A percentile compares a stretch with the other conserved stretches of the same genome.
Evolutionary conservation across 768 basidiomycete species (phyloP).

Genomic region (Leccinum pellstonianum): DNA sequence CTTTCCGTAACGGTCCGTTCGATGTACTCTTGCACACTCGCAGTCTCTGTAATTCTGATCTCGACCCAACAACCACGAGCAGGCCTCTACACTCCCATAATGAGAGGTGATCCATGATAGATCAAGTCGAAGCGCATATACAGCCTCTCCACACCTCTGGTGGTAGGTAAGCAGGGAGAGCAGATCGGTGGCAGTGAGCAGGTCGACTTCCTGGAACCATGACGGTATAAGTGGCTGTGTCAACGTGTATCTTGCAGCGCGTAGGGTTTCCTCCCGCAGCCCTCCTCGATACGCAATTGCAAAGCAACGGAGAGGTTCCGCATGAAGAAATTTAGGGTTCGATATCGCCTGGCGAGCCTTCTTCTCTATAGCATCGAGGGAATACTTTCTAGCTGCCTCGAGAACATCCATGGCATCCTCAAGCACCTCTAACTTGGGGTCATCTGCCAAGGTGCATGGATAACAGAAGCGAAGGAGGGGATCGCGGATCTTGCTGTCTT

Average conservation of each 20-base stretch:
- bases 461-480: neutral
- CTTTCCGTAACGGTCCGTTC: neutral
- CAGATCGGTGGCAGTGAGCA: conserved; percentile 26
- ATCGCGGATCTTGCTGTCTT: neutral
- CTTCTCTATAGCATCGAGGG: neutral
- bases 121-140: neutral
- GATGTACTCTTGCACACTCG: neutral
- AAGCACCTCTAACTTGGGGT: neutral
- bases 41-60: neutral
- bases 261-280: neutral
- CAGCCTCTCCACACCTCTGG: conserved; percentile 13
- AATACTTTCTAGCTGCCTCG: neutral
- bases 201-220: conserved; percentile 26
- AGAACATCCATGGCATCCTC: neutral
- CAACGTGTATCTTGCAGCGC: conserved; percentile 18
- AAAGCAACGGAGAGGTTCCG: neutral
- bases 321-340: neutral
- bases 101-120: conserved; percentile 14
- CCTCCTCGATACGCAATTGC: neutral
- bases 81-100: conserved; percentile 2
- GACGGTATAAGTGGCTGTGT: conserved; percentile 21
- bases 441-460: neutral
- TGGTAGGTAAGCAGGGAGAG: conserved; percentile 26
- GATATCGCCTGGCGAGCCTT: neutral
- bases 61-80: conserved; percentile 8